Conservation (phyloP, 2,329 filamentous ascomycete genomes). For the Fusarium cicatricum region DNA sequence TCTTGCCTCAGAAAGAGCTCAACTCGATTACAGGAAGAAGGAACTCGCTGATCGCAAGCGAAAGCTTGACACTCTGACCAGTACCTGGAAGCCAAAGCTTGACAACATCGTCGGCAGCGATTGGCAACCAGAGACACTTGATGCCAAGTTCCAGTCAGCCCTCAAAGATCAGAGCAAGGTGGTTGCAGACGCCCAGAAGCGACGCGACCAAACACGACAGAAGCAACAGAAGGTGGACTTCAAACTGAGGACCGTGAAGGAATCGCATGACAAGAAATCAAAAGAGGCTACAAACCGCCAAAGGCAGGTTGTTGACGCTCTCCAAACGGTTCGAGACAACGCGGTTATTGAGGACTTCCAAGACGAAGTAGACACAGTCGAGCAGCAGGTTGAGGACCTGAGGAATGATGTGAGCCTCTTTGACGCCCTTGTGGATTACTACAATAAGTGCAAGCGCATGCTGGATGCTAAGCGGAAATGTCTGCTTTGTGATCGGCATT, state of each 20-base stretch:
- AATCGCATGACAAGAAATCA: conserved; percentile 70
- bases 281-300: conserved; percentile 70
- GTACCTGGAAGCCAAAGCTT: conserved; percentile 77
- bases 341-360: conserved; percentile 63
- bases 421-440: conserved; percentile 75
- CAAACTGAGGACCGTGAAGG: conserved; percentile 70
- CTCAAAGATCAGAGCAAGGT: conserved; percentile 65
- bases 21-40: conserved; percentile 83
- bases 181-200: conserved; percentile 71
- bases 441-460: conserved; percentile 70
- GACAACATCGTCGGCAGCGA: conserved; percentile 66
- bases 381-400: conserved; percentile 66
- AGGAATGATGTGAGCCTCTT: conserved; percentile 75
- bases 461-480: conserved; percentile 77
- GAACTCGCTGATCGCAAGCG: conserved; percentile 77
- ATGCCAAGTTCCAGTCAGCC: conserved; percentile 72
- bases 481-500: conserved; percentile 76
- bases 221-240: conserved; percentile 81
- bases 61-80: conserved; percentile 79
- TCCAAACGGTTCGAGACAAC: conserved; percentile 55
- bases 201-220: conserved; percentile 74
- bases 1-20: conserved; percentile 82
- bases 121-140: conserved; percentile 77
- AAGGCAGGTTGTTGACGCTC: conserved; percentile 59
- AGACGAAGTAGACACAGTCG: conserved; percentile 59